Conservation (phyloP, 257 asterid genomes). For the Nicotiana obtusifolia region DNA sequence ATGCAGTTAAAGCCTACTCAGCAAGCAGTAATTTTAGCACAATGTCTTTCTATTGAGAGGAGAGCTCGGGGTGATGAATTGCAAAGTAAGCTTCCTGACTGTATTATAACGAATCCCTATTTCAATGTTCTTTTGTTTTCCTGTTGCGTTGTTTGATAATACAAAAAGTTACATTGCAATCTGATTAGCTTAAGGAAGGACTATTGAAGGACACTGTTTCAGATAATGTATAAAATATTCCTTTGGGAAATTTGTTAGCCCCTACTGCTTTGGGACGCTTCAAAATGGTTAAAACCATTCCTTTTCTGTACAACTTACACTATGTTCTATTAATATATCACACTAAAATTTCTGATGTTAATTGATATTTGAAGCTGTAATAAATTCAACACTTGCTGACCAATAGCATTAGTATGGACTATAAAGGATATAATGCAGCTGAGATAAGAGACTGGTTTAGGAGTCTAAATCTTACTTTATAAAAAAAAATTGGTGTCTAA, state of each 20-base stretch:
- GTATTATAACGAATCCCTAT: background rate
- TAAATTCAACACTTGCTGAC: too few relatives aligned
- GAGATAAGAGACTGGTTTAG: too few relatives aligned
- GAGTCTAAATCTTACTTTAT: too few relatives aligned
- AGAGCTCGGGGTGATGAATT: slow-evolving; percentile 67
- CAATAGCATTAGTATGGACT: too few relatives aligned
- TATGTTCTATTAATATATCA: too few relatives aligned
- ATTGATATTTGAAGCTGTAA: too few relatives aligned
- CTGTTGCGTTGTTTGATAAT: background rate
- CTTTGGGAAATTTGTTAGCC: background rate
- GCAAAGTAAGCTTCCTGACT: slow-evolving; percentile 45
- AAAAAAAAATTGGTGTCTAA: too few relatives aligned
- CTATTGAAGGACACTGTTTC: background rate
- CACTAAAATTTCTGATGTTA: too few relatives aligned
- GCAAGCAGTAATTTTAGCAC: slow-evolving; percentile 79
- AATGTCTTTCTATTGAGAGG: slow-evolving; percentile 63
- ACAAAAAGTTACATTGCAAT: background rate
- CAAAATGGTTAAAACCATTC: background rate
- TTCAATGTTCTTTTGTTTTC: background rate
- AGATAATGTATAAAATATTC: background rate
- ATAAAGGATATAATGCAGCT: too few relatives aligned
- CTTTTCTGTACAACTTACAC: background rate
- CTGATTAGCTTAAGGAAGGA: background rate
- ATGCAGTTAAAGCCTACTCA: slow-evolving; percentile 55
- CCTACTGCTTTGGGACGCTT: background rate